Conservation (phyloP, 208 protist genomes). For the Leishmania guyanensis region DNA sequence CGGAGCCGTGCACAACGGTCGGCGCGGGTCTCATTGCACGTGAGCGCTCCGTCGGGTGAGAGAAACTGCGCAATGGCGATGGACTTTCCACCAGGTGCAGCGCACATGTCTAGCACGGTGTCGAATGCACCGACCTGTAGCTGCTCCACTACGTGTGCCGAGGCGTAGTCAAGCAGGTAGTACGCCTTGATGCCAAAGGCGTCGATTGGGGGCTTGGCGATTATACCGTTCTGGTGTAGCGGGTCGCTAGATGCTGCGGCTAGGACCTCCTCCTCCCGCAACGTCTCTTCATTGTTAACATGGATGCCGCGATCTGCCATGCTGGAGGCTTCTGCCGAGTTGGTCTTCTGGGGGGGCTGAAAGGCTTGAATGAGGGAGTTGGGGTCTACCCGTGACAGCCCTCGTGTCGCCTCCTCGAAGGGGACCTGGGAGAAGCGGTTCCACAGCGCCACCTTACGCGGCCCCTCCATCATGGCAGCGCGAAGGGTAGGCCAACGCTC, state of each 20-base stretch:
- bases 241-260: background rate
- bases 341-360: slow-evolving; percentile 2
- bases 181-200: slow-evolving; percentile 74
- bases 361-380: slow-evolving; percentile 53
- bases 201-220: slow-evolving; percentile 54
- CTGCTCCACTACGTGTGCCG: slow-evolving; percentile 72
- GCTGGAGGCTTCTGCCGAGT: background rate
- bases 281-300: background rate
- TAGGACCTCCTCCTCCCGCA: background rate
- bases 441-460: slow-evolving; percentile 71
- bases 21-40: slow-evolving; percentile 62
- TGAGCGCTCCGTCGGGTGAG: slow-evolving; percentile 60
- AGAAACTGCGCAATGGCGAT: slow-evolving; percentile 83
- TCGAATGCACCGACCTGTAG: slow-evolving; percentile 73
- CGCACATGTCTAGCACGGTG: slow-evolving; percentile 85
- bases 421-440: slow-evolving; percentile 85
- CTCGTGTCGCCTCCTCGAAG: slow-evolving; percentile 53
- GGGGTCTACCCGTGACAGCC: slow-evolving; percentile 56
- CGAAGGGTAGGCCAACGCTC: slow-evolving; percentile 70
- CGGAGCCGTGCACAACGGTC: slow-evolving; percentile 74
- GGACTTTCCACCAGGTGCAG: slow-evolving; percentile 77
- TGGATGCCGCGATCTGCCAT: background rate
- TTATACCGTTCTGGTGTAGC: slow-evolving; percentile 11
- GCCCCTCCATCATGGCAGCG: slow-evolving; percentile 42
- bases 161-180: slow-evolving; percentile 85